These are phyloP conservation scores for Botryotinia globosa DNA, from an alignment of 2,329 filamentous ascomycete species.

Conservation along the genomic window DNA sequence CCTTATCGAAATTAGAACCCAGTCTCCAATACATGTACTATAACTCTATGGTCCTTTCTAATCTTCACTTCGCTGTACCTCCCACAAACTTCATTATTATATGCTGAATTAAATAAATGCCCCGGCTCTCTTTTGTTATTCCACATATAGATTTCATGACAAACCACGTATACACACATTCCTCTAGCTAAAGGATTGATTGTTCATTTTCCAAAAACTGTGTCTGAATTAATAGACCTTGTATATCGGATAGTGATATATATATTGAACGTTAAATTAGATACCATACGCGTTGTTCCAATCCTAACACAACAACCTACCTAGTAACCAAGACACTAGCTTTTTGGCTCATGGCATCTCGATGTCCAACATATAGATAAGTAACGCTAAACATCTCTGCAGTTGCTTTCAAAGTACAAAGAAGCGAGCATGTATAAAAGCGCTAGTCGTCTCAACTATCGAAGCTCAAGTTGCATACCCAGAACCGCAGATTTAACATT, in stretches of 20 bases:
- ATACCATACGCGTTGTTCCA: not conserved
- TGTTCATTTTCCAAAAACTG: too few species aligned
- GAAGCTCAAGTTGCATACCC: not conserved
- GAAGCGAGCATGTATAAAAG: not conserved
- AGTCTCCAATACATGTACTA: not conserved
- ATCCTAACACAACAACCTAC: not conserved
- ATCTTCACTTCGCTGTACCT: rapidly evolving
- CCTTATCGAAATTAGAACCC: not conserved
- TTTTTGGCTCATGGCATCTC: not conserved
- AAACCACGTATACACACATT: too few species aligned
- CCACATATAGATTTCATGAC: too few species aligned
- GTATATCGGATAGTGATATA: not conserved
- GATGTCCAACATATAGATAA: too few species aligned
- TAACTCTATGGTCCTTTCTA: not conserved
- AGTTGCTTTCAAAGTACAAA: not conserved
- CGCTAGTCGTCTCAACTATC: not conserved
- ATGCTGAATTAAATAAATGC: too few species aligned
- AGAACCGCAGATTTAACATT: not conserved
- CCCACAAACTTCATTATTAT: too few species aligned
- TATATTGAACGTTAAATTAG: not conserved
- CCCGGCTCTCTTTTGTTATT: too few species aligned
- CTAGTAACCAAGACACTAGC: not conserved
- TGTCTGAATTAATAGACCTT: not conserved
- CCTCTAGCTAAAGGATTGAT: not conserved
- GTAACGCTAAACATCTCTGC: too few species aligned